Conservation (phyloP, 2,329 filamentous ascomycete genomes). For the Aspergillus floridensis region DNA sequence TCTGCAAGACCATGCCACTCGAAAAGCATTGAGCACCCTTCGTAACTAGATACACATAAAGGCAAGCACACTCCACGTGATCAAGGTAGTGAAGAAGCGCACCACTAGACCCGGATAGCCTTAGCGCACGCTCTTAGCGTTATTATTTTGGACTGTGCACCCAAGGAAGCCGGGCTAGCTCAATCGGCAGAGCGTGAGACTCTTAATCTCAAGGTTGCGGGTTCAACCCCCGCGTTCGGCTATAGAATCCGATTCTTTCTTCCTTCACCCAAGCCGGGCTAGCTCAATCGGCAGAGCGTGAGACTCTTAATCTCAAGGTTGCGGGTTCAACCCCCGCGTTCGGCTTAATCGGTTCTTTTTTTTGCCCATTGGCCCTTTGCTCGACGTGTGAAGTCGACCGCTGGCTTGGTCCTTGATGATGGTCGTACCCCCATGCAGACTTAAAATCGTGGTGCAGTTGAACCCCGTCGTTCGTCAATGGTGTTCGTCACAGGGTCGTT, state of each 20-base stretch:
- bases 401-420: too few species aligned
- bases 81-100: too few species aligned
- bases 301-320: slow-evolving; percentile 50
- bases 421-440: background rate
- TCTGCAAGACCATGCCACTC: too few species aligned
- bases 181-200: slow-evolving; percentile 53
- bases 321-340: slow-evolving; percentile 14
- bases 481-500: too few species aligned
- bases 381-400: background rate
- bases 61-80: too few species aligned
- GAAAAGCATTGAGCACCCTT: too few species aligned
- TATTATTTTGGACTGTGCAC: background rate
- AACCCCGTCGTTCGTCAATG: too few species aligned
- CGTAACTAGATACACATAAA: too few species aligned
- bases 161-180: slow-evolving; percentile 45
- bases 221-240: background rate
- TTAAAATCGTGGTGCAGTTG: too few species aligned
- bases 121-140: background rate
- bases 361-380: background rate
- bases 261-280: slow-evolving; percentile 36
- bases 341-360: background rate
- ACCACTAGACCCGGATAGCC: background rate
- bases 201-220: slow-evolving; percentile 47
- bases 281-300: slow-evolving; percentile 54
- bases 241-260: background rate